Evolutionary conservation across 2,329 filamentous ascomycete genomes (phyloP).

Genomic region (Elsinoe necatrix): DNA sequence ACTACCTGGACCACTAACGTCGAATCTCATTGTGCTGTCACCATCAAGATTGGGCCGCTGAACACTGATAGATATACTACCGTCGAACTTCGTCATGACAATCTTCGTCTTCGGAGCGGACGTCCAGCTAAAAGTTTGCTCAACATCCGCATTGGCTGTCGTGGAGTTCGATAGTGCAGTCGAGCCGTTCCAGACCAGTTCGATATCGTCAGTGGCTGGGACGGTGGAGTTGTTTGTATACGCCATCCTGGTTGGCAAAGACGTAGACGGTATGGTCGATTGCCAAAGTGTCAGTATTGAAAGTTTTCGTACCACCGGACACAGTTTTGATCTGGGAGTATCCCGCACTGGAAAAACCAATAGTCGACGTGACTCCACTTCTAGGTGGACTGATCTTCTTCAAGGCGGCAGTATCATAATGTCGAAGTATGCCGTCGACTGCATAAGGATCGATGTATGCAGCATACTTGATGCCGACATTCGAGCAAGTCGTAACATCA

Average conservation of each 20-base stretch:
- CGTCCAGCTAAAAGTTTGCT: conserved; percentile 4
- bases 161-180: conserved; percentile 22
- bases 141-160: conserved; percentile 19
- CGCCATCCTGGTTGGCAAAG: conserved; percentile 19
- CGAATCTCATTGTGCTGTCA: conserved; percentile 7
- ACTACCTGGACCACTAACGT: conserved; percentile 14
- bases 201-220: conserved; percentile 22
- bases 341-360: conserved; percentile 7
- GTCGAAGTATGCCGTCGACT: background rate
- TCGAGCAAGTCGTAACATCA: conserved; percentile 15
- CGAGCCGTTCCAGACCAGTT: conserved; percentile 23
- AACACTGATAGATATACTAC: conserved; percentile 12
- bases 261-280: conserved; percentile 18
- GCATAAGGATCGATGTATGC: conserved; percentile 13
- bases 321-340: background rate
- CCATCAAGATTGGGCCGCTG: conserved; percentile 14
- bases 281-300: background rate
- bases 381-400: background rate
- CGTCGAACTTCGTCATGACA: conserved; percentile 12
- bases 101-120: conserved; percentile 9
- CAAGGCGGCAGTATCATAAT: conserved; percentile 14
- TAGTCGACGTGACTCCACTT: conserved; percentile 2
- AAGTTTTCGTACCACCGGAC: background rate
- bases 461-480: conserved; percentile 17
- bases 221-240: conserved; percentile 24